Percentiles rank a stretch among this genome's conserved stretches.
These are phyloP conservation scores for Crithidia bombi DNA, from an alignment of 208 protist genomes.

Conservation along the genomic window DNA sequence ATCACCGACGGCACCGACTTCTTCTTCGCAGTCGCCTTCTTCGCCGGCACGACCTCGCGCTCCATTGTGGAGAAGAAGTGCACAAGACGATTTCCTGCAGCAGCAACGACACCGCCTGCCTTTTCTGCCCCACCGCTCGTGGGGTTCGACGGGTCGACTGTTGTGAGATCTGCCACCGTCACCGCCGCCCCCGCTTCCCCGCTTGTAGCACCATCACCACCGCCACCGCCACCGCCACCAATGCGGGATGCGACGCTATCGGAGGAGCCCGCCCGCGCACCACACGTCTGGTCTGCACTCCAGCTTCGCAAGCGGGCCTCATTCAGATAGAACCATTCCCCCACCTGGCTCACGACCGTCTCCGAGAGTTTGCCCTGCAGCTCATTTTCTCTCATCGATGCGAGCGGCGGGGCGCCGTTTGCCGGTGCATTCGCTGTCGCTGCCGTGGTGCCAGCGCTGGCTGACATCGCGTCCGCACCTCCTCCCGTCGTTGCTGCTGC, in stretches of 20 bases:
- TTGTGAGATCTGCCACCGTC: neutral
- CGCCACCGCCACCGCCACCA: neutral
- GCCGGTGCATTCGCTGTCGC: neutral
- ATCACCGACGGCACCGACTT: slow-evolving; percentile 27
- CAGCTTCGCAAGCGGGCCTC: slow-evolving; percentile 24
- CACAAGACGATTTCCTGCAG: slow-evolving; percentile 40
- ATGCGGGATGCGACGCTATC: neutral
- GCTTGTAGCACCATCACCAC: too few species aligned
- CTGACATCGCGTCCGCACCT: neutral
- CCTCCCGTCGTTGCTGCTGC: neutral
- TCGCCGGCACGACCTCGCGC: slow-evolving; percentile 54
- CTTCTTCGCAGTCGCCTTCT: slow-evolving; percentile 43
- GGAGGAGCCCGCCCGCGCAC: neutral
- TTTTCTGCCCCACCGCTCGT: neutral
- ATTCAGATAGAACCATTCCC: slow-evolving; percentile 46
- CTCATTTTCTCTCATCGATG: neutral
- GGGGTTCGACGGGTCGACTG: too few species aligned
- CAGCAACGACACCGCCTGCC: neutral
- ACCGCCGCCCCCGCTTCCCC: neutral
- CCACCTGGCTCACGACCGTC: slow-evolving; percentile 19
- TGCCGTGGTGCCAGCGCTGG: neutral
- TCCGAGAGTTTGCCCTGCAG: neutral
- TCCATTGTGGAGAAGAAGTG: slow-evolving; percentile 79
- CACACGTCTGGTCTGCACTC: neutral
- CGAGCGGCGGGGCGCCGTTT: neutral